Evolutionary conservation across 2,329 filamentous ascomycete genomes (phyloP), one percentile per base, ranked within the genome.

Genomic region (Arthrobotrys musiformis): DNA sequence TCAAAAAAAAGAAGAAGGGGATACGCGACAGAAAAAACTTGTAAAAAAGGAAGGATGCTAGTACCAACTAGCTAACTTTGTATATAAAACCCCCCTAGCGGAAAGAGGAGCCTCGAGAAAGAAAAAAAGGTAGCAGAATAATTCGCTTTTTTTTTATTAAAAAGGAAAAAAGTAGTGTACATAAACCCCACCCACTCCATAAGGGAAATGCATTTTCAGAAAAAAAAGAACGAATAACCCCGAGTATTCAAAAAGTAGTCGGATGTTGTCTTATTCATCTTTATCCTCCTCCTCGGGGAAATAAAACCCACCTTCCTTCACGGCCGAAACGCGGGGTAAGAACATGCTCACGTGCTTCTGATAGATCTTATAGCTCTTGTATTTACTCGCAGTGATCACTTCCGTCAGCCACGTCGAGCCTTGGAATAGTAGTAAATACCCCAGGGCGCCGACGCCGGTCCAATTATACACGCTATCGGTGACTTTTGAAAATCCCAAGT

Each of bases 381-480:
- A 99, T 83, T 98, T 99, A 66, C 87, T 85, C 2, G 89, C 85
- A 1, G 91, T 94, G 80, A 98, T 91, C 48, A 86, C 82, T 85
- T 99, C 95, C 0, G 95, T 98, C 44, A 99, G 87, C 85, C 88
- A 90, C 0, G 94, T 97, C 79, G 93, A 97, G 26, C 88, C 91
- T 83, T 97, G 93, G 85, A 99, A 99, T 7, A 99, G 87, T 56
- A 92, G 82, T 22, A 97, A 83, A 80, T 97, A 91, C 54, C 86
- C 86, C 3, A 90, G 81, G 0, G 90, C 87, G 7, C 94, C 95
- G 8, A 89, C 82, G 60, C 88, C 89, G 0, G 92, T 90, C 93
- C 94, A 99, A 84, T 91, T 94, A 82, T 90, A 90, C 46, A 90
- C 86, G 1, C 87, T 89, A 68, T 90, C 88, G 33, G 90, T 92